Conservation (phyloP, 768 basidiomycete species). For the Amyloporia xantha region DNA sequence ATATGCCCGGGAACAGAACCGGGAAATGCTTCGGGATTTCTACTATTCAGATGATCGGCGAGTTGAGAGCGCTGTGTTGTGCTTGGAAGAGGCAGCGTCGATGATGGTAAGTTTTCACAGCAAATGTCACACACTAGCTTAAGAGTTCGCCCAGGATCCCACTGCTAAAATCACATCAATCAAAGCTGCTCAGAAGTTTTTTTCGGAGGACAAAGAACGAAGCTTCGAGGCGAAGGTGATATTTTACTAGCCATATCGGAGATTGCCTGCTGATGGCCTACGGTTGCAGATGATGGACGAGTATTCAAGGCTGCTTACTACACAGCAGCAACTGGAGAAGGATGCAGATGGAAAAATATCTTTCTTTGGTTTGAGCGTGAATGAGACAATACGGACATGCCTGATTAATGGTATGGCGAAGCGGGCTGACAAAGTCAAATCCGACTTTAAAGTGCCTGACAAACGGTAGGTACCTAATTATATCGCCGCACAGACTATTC, state of each 20-base stretch:
- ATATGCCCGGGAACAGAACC: constrained; percentile 84
- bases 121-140: not conserved
- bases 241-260: not conserved
- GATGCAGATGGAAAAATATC: constrained; percentile 72
- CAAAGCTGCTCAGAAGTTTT: constrained; percentile 84
- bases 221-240: constrained; percentile 83
- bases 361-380: constrained; percentile 81
- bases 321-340: constrained; percentile 85
- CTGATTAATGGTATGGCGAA: constrained; percentile 76
- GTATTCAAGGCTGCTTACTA: constrained; percentile 58
- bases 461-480: constrained; percentile 81
- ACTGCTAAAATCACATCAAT: constrained; percentile 62
- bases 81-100: constrained; percentile 71
- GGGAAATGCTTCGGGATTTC: constrained; percentile 90
- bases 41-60: constrained; percentile 97
- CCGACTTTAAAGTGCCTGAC: constrained; percentile 91
- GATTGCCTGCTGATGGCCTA: not conserved
- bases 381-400: constrained; percentile 77
- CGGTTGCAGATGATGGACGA: constrained; percentile 86
- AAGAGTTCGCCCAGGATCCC: constrained; percentile 51
- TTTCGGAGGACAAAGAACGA: constrained; percentile 91
- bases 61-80: constrained; percentile 87
- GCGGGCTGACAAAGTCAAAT: constrained; percentile 81
- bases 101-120: constrained; percentile 53
- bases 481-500: not conserved